phyloP scores from a whole-genome alignment of 1,139 yeast species.

The Magnusiomyces ingens region DNA sequence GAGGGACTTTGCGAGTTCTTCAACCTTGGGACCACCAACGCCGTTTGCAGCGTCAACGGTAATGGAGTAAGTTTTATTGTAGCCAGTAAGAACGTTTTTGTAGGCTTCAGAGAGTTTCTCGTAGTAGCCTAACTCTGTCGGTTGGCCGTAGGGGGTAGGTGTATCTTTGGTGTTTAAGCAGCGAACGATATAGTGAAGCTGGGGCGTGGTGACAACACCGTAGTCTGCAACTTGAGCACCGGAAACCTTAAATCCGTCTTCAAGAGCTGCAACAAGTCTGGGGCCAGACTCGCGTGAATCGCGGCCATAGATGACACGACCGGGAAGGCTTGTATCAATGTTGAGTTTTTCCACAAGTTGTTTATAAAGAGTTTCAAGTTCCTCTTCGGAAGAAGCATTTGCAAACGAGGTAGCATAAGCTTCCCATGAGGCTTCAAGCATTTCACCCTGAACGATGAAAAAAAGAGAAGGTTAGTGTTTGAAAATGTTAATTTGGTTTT shows the following conservation, averaged over 20 bases:
- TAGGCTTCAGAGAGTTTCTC: slow-evolving; percentile 50
- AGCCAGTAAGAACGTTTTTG: slow-evolving; percentile 33
- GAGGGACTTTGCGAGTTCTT: slow-evolving; percentile 40
- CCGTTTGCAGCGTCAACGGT: slow-evolving; percentile 92
- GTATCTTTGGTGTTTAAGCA: slow-evolving; percentile 50
- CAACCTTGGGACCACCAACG: slow-evolving; percentile 78
- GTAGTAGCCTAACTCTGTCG: slow-evolving; percentile 67
- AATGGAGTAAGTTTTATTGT: slow-evolving; percentile 33
- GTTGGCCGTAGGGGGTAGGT: slow-evolving; percentile 48
- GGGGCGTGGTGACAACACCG: slow-evolving; percentile 86
- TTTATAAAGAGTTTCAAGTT: slow-evolving; percentile 32
- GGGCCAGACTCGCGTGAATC: slow-evolving; percentile 66
- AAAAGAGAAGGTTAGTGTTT: background rate
- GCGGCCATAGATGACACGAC: slow-evolving; percentile 48
- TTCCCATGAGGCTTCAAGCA: slow-evolving; percentile 87
- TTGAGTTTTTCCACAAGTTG: slow-evolving; percentile 33
- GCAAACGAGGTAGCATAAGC: slow-evolving; percentile 72
- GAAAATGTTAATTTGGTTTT: background rate
- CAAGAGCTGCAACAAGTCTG: slow-evolving; percentile 51
- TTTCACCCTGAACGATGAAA: slow-evolving; percentile 52
- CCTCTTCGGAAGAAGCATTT: slow-evolving; percentile 44
- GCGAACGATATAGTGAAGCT: slow-evolving; percentile 81
- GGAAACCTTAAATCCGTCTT: slow-evolving; percentile 55
- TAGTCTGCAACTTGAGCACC: slow-evolving; percentile 47
- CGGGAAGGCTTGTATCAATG: slow-evolving; percentile 38